A percentile compares a stretch with the other conserved stretches of the same genome.
phyloP scores from a whole-genome alignment of 768 basidiomycete genomes.

The Candolleomyces aberdarensis region DNA sequence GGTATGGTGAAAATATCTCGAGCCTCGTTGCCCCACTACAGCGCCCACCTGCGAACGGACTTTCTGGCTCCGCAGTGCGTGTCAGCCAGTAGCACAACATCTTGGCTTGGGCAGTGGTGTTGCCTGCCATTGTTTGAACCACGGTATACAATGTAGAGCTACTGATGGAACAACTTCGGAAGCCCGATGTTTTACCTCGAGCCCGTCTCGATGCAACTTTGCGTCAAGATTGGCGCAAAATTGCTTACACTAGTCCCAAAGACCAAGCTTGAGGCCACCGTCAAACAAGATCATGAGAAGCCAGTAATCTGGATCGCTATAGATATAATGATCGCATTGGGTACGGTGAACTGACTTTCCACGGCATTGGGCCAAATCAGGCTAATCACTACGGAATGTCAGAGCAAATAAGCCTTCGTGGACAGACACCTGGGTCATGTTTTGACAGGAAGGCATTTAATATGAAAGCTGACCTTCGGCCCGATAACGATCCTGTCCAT shows the following conservation, averaged over 20 bases:
- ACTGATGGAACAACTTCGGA: slow-evolving; percentile 1
- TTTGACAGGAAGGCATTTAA: slow-evolving; percentile 4
- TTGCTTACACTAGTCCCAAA: not conserved
- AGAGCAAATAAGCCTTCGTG: slow-evolving; percentile 12
- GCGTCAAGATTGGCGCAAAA: not conserved
- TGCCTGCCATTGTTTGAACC: no score
- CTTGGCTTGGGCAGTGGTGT: no score
- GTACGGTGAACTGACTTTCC: slow-evolving; percentile 7
- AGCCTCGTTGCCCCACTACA: no score
- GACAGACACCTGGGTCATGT: slow-evolving; percentile 1
- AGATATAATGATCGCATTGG: slow-evolving; percentile 4
- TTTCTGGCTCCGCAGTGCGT: no score
- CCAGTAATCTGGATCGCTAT: slow-evolving; percentile 6
- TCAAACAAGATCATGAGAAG: slow-evolving; percentile 7
- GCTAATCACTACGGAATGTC: slow-evolving; percentile 7
- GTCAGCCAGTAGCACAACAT: no score
- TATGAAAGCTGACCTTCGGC: slow-evolving; percentile 1
- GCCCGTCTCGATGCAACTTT: slow-evolving; percentile 1
- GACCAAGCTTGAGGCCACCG: not conserved
- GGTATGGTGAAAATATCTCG: no score
- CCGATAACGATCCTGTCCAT: slow-evolving; percentile 3
- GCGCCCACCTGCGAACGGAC: no score
- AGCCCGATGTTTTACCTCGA: slow-evolving; percentile 3
- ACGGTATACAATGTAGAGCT: no score
- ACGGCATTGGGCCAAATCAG: slow-evolving; percentile 9